These are phyloP conservation scores for Ophioceras dolichostomum DNA, from an alignment of 2,329 filamentous ascomycete genomes.

Conservation along the genomic window DNA sequence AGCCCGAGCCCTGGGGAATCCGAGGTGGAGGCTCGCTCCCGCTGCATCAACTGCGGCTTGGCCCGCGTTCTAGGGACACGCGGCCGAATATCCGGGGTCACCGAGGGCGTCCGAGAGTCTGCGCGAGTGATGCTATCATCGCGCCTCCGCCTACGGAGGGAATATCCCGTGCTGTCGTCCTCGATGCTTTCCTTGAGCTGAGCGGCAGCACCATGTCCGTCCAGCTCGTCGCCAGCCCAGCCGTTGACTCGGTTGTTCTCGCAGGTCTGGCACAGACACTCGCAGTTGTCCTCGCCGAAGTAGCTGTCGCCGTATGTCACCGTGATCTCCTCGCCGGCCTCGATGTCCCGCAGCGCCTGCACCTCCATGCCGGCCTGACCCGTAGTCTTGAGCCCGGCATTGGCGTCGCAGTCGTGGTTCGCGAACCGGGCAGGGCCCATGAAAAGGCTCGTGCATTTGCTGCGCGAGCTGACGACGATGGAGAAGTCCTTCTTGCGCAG, in stretches of 20 bases:
- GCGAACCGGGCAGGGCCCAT: constrained; percentile 92
- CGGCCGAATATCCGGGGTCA: constrained; percentile 42
- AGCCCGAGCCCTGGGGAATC: too few relatives aligned
- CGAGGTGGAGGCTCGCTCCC: constrained; percentile 17
- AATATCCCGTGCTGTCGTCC: constrained; percentile 38
- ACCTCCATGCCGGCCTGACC: constrained; percentile 85
- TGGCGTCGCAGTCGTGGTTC: constrained; percentile 93
- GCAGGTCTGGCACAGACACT: constrained; percentile 85
- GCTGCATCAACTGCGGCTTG: background rate
- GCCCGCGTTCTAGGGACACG: constrained; percentile 29
- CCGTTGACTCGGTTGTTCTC: constrained; percentile 67
- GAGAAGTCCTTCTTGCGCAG: constrained; percentile 86
- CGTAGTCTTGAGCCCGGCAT: constrained; percentile 74
- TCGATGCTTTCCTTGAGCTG: constrained; percentile 42
- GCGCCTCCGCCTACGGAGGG: constrained; percentile 39
- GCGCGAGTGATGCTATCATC: constrained; percentile 30
- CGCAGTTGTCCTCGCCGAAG: constrained; percentile 89
- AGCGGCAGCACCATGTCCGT: constrained; percentile 29
- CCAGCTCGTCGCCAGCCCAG: constrained; percentile 47
- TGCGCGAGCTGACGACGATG: constrained; percentile 86
- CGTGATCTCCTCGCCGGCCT: constrained; percentile 85
- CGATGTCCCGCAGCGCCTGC: constrained; percentile 69
- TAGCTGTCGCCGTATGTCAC: constrained; percentile 94
- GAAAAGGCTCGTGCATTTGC: constrained; percentile 83
- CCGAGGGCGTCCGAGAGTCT: constrained; percentile 43